Evolutionary conservation across 495 filamentous ascomycete species (phyloP), one percentile per base, ranked within the genome.

Genomic region (Penicillium diatomitis): DNA sequence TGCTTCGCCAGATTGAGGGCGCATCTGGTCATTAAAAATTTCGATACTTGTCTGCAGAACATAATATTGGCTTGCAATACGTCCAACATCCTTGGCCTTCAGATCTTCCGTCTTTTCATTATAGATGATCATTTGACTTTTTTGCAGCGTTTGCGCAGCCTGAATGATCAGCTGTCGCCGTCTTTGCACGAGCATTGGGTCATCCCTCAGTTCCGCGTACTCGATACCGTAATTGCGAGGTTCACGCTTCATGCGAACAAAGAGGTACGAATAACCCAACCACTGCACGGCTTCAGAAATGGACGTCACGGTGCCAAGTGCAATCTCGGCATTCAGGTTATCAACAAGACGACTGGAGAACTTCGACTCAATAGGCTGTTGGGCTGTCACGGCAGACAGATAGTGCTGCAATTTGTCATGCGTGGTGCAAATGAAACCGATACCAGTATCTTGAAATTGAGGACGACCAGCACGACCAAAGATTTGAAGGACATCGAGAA

Each of bases 71-170:
- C 91, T 96, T 28, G 92, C 94, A 63, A 99, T 99, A 12, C 92
- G 83, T 31, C 92, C 92, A 11, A 96, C 82, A 61, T 97, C 89
- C 62, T 97, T 99, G 42, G 88, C 84, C 40, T 84, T 81, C 8
- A 99, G 78, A 54, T 91, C 89, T 62, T 95, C 88, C 0, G 92
- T 97, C 9, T 69, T 74, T 51, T 96, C 94, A 57, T 96, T 94
- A 73, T 91, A 97, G 38, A 97, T 94, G 54, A 99, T 90, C 92
- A 99, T 99, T 62, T 97, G 94, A 55, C 84, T 94, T 57, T 89
- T 77, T 54, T 92, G 88, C 32, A 99, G 72, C 2, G 85, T 83
- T 20, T 80, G 74, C 2, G 92, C 94, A 33, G 92, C 94, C 51
- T 91, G 80, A 44, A 95, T 87, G 47, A 94, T 82, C 46, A 97